These are phyloP conservation scores for Saccharomyces mikatae DNA, from an alignment of 805 yeast species.

Conservation along the genomic window DNA sequence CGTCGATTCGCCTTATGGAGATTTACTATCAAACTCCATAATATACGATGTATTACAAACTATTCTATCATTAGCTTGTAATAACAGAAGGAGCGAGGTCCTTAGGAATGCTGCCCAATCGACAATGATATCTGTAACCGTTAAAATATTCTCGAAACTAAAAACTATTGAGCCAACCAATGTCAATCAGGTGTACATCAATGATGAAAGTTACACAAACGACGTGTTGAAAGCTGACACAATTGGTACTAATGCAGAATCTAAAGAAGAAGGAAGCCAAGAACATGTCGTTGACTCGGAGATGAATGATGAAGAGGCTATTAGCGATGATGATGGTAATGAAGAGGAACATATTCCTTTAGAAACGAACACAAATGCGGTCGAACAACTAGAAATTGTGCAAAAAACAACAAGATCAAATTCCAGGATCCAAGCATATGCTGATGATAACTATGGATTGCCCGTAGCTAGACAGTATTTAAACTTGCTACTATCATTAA, in stretches of 20 bases:
- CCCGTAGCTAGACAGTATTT: conserved; percentile 70
- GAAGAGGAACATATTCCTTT: conserved; percentile 1
- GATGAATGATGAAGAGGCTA: background rate
- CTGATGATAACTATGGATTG: conserved; percentile 51
- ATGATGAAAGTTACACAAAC: conserved; percentile 41
- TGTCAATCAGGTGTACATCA: conserved; percentile 32
- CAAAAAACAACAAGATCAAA: conserved; percentile 1
- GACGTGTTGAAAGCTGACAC: conserved; percentile 48
- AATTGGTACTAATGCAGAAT: conserved; percentile 46
- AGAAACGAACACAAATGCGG: background rate
- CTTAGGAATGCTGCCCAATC: conserved; percentile 80
- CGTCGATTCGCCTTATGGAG: conserved; percentile 56
- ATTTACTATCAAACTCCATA: conserved; percentile 64
- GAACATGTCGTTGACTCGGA: conserved; percentile 17
- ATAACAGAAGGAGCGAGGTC: conserved; percentile 82
- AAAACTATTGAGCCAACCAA: conserved; percentile 43
- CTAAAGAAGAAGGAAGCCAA: conserved; percentile 1
- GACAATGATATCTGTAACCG: conserved; percentile 61
- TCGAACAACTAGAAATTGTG: background rate
- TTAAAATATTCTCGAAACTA: conserved; percentile 55
- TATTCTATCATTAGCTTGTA: conserved; percentile 81
- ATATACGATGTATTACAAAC: conserved; percentile 83
- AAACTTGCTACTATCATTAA: conserved; percentile 65
- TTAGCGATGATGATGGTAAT: conserved; percentile 2
- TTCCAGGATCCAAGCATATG: background rate